Conservation (phyloP, 2,329 filamentous ascomycete species). For the Pseudogymnoascus sp. region DNA sequence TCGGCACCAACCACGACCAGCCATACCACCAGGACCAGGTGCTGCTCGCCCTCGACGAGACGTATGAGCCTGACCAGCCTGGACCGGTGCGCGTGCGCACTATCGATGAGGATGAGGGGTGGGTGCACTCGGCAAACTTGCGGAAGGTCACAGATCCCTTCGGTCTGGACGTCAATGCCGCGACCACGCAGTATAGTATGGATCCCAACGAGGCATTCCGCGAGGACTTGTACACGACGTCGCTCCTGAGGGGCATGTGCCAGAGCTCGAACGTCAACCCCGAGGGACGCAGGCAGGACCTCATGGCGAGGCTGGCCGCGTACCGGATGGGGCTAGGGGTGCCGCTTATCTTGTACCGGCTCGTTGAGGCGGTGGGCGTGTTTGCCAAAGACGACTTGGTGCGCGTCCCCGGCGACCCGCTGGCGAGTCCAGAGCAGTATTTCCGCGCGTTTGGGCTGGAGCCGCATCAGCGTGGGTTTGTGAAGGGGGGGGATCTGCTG, state of each 20-base stretch:
- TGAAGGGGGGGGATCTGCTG: not conserved
- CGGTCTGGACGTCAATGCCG: not conserved
- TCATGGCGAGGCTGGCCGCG: not conserved
- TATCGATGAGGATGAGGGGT: not conserved
- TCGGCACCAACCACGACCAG: not conserved
- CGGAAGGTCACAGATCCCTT: not conserved
- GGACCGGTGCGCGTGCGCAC: conserved; percentile 1
- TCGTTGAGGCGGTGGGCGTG: not conserved
- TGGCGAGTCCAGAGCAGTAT: not conserved
- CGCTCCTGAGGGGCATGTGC: not conserved
- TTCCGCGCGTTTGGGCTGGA: not conserved
- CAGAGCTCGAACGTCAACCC: not conserved
- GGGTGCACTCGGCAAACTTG: not conserved
- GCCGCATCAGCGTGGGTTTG: not conserved
- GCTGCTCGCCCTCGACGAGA: not conserved
- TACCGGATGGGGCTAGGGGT: not conserved
- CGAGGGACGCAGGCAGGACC: not conserved
- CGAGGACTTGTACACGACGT: not conserved
- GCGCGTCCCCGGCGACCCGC: not conserved
- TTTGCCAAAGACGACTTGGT: not conserved
- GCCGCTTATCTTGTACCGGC: not conserved
- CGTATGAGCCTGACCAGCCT: not conserved
- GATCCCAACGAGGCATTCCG: not conserved
- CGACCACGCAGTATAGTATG: not conserved
- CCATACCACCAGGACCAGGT: conserved; percentile 1